Conservation (phyloP, 495 filamentous ascomycete species). For the Neurospora sp. region DNA sequence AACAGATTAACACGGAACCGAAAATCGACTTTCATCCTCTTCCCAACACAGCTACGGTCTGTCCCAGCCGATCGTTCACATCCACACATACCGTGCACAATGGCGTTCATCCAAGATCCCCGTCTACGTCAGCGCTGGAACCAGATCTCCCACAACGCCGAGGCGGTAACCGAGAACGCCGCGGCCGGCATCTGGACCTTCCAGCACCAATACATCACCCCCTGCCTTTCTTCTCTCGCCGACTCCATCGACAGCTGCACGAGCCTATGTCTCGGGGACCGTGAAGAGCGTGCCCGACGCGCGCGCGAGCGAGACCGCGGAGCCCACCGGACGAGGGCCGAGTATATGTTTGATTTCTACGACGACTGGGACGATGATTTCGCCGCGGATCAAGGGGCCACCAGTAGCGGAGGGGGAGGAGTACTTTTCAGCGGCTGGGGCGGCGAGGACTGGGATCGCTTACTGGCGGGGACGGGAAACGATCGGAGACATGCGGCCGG, state of each 20-base stretch:
- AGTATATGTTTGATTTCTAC: slow-evolving; percentile 93
- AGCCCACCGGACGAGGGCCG: slow-evolving; percentile 50
- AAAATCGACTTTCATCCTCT: neutral
- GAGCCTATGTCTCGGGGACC: slow-evolving; percentile 58
- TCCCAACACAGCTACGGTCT: neutral
- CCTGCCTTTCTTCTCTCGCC: slow-evolving; percentile 61
- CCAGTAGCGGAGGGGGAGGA: slow-evolving; percentile 23
- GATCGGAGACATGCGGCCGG: slow-evolving; percentile 20
- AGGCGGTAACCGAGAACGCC: slow-evolving; percentile 83
- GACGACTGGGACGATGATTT: slow-evolving; percentile 91
- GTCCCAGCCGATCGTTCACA: neutral
- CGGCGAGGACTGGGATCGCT: slow-evolving; percentile 71
- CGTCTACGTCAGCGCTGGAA: slow-evolving; percentile 91
- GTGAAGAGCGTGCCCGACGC: slow-evolving; percentile 64
- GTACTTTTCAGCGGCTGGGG: slow-evolving; percentile 52
- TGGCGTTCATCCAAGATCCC: slow-evolving; percentile 68
- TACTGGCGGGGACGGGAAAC: slow-evolving; percentile 67
- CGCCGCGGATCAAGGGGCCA: slow-evolving; percentile 31
- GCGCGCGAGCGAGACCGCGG: slow-evolving; percentile 44
- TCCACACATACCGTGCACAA: slow-evolving; percentile 6
- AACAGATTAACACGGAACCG: neutral
- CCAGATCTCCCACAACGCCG: slow-evolving; percentile 83
- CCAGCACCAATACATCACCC: slow-evolving; percentile 71
- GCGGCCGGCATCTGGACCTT: slow-evolving; percentile 84
- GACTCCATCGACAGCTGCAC: slow-evolving; percentile 60